Base-by-base conservation (phyloP, 129 eudicot genomes). In the Ambrosia trifida region DNA sequence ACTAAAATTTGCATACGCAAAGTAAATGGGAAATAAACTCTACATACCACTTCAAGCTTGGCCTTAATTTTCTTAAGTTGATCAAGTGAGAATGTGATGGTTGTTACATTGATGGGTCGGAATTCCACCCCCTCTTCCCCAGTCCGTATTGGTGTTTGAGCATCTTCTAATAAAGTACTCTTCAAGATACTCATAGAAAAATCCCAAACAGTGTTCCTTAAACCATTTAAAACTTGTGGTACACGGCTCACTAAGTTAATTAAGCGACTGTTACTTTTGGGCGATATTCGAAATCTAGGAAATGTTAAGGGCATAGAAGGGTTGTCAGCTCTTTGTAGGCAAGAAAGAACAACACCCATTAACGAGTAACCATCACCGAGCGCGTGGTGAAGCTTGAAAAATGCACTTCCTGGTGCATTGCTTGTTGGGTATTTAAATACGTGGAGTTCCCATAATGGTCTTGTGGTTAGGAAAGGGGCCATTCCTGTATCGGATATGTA, bases 351-450 rank as follows among this genome's bases (percentile, higher is more conserved):
- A 2, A 78, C 77, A 6, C 84, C 87, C 69, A 83, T 76, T 3
- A 83, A 49, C 28, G 87, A 76, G 59, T 79, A 83, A 10, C 87
- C 87, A 50, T 83, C 87, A 3, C 87, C 87, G 2, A 83, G 77
- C 1, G 87, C 80, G 46, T 83, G 87, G 80, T 83, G 82, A 30
- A 83, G 57, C 77, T 83, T 83, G 74, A 80, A 76, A 3, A 83
- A 13, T 9, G 64, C 1, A 40, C 66, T 69, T 66, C 87, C 87
- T 9, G 79, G 62, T 18, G 87, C 77, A 12, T 64, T 83, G 70
- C 69, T 76, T 5, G 84, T 83, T 2, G 87, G 87, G 47, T 75
- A 83, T 12, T 76, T 77, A 7, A 75, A 11, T 6, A 83, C 6
- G 57, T 83, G 87, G 32, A 76, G 6, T 62, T 83, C 82, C 87